Evolutionary conservation across 2,329 filamentous ascomycete species (phyloP).

Genomic region (Phyllosticta citrichinensis): DNA sequence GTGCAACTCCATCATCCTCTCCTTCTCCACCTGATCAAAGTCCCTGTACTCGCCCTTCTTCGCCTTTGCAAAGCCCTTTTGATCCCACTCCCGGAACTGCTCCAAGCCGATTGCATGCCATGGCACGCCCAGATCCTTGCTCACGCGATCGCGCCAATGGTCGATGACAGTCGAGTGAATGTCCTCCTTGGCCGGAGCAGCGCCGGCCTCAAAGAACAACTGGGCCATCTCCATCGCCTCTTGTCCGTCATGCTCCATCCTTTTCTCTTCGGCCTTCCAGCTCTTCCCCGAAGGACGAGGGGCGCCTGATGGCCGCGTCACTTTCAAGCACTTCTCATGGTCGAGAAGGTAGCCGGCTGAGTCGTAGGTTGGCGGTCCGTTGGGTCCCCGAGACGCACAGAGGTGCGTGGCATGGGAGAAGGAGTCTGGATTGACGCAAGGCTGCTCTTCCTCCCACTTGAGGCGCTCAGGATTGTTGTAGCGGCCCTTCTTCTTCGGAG

Average conservation of each 20-base stretch:
- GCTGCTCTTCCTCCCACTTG: neutral
- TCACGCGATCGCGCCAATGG: conserved; percentile 10
- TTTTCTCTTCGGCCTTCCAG: no score
- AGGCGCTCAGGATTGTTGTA: neutral
- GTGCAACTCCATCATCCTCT: neutral
- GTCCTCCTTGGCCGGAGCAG: neutral
- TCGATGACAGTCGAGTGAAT: neutral
- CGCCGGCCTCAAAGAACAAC: conserved; percentile 8
- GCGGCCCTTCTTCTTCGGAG: neutral
- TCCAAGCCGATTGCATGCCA: conserved; percentile 12
- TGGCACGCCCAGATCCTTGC: conserved; percentile 12
- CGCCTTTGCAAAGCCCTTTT: conserved; percentile 10
- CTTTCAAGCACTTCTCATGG: conserved; percentile 4
- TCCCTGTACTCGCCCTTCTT: neutral
- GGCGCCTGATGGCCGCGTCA: neutral
- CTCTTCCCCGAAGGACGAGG: neutral
- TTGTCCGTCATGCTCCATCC: neutral
- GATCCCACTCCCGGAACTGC: conserved; percentile 12
- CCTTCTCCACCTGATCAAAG: neutral
- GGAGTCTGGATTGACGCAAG: neutral
- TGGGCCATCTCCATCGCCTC: neutral
- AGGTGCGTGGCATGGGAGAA: neutral
- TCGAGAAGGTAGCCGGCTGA: conserved; percentile 13
- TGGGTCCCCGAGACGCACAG: neutral
- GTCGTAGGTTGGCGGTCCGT: conserved; percentile 12